A percentile compares a stretch with the other conserved stretches of the same genome.
phyloP scores from a whole-genome alignment of 169 alveolate species.

The Perkinsus olseni region DNA sequence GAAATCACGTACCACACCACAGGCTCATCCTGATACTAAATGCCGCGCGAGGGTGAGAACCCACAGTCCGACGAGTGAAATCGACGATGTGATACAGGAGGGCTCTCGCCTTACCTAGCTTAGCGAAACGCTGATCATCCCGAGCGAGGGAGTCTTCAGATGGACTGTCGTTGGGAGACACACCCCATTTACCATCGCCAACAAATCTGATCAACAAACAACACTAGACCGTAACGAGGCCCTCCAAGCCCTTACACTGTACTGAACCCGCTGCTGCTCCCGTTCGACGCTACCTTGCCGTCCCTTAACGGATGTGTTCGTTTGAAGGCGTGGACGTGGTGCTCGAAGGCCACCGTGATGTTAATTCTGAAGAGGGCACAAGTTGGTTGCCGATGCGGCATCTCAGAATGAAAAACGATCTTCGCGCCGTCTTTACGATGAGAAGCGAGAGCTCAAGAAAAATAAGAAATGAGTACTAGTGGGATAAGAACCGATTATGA shows the following conservation, averaged over 20 bases:
- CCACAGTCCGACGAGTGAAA: no score
- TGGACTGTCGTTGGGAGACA: background rate
- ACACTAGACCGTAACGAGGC: background rate
- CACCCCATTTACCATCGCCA: background rate
- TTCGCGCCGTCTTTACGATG: background rate
- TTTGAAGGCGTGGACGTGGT: background rate
- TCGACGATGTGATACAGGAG: background rate
- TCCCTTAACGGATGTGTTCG: background rate
- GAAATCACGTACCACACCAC: no score
- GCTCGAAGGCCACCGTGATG: background rate
- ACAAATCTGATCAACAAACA: background rate
- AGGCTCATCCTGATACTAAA: no score
- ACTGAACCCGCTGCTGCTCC: background rate
- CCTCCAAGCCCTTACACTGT: background rate
- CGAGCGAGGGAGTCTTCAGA: background rate
- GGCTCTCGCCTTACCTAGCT: background rate
- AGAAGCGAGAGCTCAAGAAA: background rate
- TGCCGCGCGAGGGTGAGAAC: no score
- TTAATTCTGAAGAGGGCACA: background rate
- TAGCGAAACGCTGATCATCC: background rate
- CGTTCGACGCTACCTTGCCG: background rate
- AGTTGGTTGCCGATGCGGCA: background rate
- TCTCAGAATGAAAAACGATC: background rate
- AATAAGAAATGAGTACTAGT: background rate
- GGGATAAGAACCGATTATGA: background rate